Conservation (phyloP, 139 green algal species). For the Coelastrella sp. region DNA sequence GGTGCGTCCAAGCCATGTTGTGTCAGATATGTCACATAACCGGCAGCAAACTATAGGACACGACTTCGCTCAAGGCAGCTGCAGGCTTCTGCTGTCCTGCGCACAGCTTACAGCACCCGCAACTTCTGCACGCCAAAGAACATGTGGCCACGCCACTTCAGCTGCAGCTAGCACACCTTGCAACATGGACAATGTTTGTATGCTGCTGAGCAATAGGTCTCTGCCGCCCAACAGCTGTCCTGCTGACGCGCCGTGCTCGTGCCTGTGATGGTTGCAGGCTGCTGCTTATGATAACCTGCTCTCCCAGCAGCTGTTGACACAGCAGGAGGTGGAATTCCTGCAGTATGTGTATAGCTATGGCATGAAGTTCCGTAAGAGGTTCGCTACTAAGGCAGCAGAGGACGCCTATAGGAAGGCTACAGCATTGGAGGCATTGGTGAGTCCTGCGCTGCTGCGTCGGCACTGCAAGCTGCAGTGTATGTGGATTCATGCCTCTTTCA, state of each 20-base stretch:
- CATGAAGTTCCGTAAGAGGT: conserved; percentile 30
- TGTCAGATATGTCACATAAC: too few species aligned
- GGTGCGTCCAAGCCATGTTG: background rate
- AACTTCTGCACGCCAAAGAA: too few species aligned
- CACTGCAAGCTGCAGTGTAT: too few species aligned
- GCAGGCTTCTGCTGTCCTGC: too few species aligned
- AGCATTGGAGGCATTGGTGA: conserved; percentile 38
- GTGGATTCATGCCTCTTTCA: too few species aligned
- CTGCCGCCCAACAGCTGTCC: background rate
- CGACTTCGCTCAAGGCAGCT: too few species aligned
- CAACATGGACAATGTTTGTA: too few species aligned
- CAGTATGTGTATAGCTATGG: background rate
- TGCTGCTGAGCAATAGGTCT: too few species aligned
- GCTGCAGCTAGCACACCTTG: too few species aligned
- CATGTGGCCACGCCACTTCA: too few species aligned
- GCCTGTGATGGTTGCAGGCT: background rate
- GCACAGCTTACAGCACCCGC: too few species aligned
- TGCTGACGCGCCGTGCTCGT: background rate
- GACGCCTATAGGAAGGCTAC: conserved; percentile 28
- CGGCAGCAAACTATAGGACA: too few species aligned
- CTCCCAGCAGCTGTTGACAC: background rate
- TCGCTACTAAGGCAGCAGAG: conserved; percentile 2
- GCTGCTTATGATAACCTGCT: background rate
- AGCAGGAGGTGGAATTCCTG: background rate
- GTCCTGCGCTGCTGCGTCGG: background rate